A percentile compares a stretch with the other conserved stretches of the same genome.
Evolutionary conservation across 2,329 filamentous ascomycete species (phyloP).

Genomic region (Trichothecium roseum): DNA sequence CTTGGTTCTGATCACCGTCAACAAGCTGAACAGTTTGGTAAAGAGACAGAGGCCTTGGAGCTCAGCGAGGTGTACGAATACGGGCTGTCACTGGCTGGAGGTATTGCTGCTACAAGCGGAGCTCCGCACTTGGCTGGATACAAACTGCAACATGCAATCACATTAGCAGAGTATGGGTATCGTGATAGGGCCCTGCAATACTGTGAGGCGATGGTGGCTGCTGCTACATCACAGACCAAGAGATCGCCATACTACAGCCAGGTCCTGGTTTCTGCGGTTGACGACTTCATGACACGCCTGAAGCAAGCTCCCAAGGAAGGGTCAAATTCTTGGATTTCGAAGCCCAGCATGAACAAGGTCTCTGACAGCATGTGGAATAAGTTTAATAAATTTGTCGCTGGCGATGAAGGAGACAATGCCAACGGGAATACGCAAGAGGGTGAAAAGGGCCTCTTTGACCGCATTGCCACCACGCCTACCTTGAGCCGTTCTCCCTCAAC

Average conservation of each 20-base stretch:
- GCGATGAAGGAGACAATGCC: constrained; percentile 72
- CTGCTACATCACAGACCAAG: constrained; percentile 72
- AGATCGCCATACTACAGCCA: constrained; percentile 79
- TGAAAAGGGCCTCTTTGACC: constrained; percentile 71
- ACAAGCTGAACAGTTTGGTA: constrained; percentile 59
- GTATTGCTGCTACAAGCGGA: constrained; percentile 37
- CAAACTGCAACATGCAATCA: constrained; percentile 80
- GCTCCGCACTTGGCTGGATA: constrained; percentile 81
- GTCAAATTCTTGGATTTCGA: constrained; percentile 81
- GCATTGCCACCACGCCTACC: constrained; percentile 63
- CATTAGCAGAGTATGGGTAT: constrained; percentile 74
- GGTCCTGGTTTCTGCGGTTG: constrained; percentile 62
- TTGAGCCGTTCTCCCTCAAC: constrained; percentile 63
- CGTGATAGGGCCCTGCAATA: constrained; percentile 81
- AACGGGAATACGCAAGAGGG: constrained; percentile 53
- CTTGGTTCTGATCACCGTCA: constrained; percentile 74
- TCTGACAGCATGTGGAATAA: constrained; percentile 82
- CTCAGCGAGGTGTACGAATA: constrained; percentile 97
- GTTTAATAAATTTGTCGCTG: constrained; percentile 94
- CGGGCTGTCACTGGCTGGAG: constrained; percentile 61
- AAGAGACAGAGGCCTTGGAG: constrained; percentile 77
- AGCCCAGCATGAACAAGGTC: constrained; percentile 92
- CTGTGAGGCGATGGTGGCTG: constrained; percentile 69
- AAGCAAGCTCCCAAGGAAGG: constrained; percentile 78
- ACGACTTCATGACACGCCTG: constrained; percentile 74